A percentile compares a stretch with the other conserved stretches of the same genome.
Conservation (phyloP, 225 moss, liverwort and hornwort species). For the Ulota crispa region DNA sequence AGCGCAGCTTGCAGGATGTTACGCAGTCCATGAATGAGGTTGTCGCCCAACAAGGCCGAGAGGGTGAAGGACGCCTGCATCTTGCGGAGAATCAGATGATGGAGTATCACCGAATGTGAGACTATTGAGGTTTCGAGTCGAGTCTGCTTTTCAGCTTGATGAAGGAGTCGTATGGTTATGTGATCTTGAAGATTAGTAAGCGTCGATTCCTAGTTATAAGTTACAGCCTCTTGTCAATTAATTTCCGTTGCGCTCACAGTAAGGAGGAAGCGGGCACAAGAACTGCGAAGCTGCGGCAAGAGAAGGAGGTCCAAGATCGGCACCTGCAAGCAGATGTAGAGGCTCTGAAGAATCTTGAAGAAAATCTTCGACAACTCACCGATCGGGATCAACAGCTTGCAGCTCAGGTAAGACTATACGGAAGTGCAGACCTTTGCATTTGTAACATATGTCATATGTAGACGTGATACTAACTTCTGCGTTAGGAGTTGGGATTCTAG, state of each 20-base stretch:
- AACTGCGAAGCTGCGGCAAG: conserved; percentile 86
- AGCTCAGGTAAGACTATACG: conserved; percentile 48
- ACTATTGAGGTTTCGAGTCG: neutral
- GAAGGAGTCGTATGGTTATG: conserved; percentile 3
- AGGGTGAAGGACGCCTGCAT: conserved; percentile 80
- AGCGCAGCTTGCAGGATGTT: conserved; percentile 75
- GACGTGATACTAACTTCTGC: neutral
- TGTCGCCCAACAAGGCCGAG: conserved; percentile 76
- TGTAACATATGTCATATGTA: neutral
- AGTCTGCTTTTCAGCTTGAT: neutral
- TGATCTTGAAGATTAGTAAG: neutral
- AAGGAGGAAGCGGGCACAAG: conserved; percentile 94
- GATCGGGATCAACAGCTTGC: conserved; percentile 83
- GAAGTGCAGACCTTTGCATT: neutral
- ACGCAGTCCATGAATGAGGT: conserved; percentile 77
- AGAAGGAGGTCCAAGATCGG: conserved; percentile 92
- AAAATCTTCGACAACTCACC: conserved; percentile 81
- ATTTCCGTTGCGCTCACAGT: conserved; percentile 42
- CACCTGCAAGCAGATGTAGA: conserved; percentile 90
- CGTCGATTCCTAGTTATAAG: conserved; percentile 9
- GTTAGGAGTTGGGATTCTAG: neutral
- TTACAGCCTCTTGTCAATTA: neutral
- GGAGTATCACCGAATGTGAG: conserved; percentile 97
- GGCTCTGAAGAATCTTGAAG: conserved; percentile 86
- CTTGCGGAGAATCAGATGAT: conserved; percentile 85